phyloP scores from a whole-genome alignment of 192 early-diverging fungal genomes.

The Chytriomyces sp. region DNA sequence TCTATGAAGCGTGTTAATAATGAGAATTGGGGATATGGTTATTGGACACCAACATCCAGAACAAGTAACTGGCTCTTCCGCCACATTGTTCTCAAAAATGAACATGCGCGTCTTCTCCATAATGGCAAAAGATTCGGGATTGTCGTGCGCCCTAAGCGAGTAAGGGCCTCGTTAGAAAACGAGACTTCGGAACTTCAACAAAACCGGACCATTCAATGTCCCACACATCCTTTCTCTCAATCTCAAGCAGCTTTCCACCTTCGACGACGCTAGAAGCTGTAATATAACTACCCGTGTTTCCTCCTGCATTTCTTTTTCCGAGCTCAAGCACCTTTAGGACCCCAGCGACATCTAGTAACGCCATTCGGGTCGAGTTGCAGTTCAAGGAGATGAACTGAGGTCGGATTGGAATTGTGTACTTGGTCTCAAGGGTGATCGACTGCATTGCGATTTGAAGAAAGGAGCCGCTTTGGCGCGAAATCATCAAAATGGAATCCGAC shows the following conservation, averaged over 20 bases:
- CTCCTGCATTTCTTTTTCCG: constrained; percentile 17
- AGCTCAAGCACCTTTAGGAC: constrained; percentile 55
- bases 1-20: constrained; percentile 30
- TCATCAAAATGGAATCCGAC: constrained; percentile 44
- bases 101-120: constrained; percentile 64
- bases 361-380: constrained; percentile 41
- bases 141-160: constrained; percentile 49
- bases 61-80: constrained; percentile 60
- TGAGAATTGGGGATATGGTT: background rate
- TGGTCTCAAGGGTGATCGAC: constrained; percentile 50
- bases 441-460: constrained; percentile 54
- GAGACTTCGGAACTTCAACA: background rate
- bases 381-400: constrained; percentile 48
- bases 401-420: constrained; percentile 43
- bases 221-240: constrained; percentile 66
- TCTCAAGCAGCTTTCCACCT: constrained; percentile 47
- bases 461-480: constrained; percentile 52
- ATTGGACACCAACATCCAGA: constrained; percentile 51
- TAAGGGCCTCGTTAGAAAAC: background rate
- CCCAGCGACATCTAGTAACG: constrained; percentile 54
- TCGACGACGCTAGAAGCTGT: background rate
- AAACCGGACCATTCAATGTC: constrained; percentile 51
- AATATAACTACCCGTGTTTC: background rate
- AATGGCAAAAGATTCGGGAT: constrained; percentile 58
- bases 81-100: constrained; percentile 54